A percentile compares a stretch with the other conserved stretches of the same genome.
These are phyloP conservation scores for Barbarea vulgaris DNA, from an alignment of 345 rosid species.

Conservation along the genomic window DNA sequence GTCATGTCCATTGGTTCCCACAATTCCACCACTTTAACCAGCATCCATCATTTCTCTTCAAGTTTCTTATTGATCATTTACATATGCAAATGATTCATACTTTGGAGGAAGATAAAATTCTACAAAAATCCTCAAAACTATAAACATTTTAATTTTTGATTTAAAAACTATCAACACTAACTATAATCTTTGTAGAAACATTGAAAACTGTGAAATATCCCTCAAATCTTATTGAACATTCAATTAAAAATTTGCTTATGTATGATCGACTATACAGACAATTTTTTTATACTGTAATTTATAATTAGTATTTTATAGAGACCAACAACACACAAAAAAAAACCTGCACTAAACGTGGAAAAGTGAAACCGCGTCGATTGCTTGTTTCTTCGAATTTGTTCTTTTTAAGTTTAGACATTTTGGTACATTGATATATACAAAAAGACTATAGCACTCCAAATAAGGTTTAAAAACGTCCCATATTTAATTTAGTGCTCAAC, in stretches of 20 bases:
- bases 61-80: slow-evolving; percentile 2
- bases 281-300: neutral
- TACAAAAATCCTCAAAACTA: neutral
- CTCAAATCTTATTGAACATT: neutral
- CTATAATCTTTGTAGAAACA: neutral
- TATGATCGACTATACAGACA: neutral
- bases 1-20: slow-evolving; percentile 15
- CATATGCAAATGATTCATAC: slow-evolving; percentile 6
- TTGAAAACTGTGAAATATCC: neutral
- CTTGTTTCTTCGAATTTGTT: neutral
- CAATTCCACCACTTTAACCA: slow-evolving; percentile 21
- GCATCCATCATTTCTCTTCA: slow-evolving; percentile 2
- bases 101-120: neutral
- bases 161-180: neutral
- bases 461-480: neutral
- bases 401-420: neutral
- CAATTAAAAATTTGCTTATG: neutral
- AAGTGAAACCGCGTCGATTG: slow-evolving; percentile 26
- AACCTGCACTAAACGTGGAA: neutral
- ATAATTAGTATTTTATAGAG: neutral
- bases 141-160: neutral
- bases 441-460: neutral
- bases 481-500: neutral
- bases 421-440: slow-evolving; percentile 3
- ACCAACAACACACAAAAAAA: neutral